Evolutionary conservation across 2,329 filamentous ascomycete genomes (phyloP).

Genomic region (Talaromyces sp.): DNA sequence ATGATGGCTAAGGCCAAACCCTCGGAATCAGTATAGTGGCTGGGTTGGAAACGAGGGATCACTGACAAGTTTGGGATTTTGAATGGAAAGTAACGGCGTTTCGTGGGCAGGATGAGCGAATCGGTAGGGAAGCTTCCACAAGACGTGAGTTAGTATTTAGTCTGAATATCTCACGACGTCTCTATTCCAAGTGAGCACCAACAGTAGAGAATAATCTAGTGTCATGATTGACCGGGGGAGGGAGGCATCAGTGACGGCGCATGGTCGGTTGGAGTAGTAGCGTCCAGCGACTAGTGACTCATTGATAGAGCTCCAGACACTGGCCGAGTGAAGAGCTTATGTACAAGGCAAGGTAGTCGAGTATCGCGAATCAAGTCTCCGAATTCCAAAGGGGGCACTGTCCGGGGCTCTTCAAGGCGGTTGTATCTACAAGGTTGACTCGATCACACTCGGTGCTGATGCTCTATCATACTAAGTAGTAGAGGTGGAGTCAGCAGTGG

Average conservation of each 20-base stretch:
- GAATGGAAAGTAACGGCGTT: conserved; percentile 65
- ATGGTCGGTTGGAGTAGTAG: conserved; percentile 27
- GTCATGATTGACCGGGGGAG: conserved; percentile 36
- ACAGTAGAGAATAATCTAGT: conserved; percentile 41
- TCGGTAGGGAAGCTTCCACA: conserved; percentile 64
- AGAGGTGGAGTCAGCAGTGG: conserved; percentile 5
- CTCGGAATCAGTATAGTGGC: conserved; percentile 17
- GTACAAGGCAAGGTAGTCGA: not conserved
- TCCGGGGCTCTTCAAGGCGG: not conserved
- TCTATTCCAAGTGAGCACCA: conserved; percentile 20
- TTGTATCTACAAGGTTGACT: not conserved
- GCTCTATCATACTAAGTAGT: not conserved
- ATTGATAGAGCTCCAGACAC: not conserved
- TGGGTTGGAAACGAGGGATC: conserved; percentile 4
- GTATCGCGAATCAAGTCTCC: not conserved
- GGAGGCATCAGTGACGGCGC: conserved; percentile 29
- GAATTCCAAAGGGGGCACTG: not conserved
- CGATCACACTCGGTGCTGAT: not conserved
- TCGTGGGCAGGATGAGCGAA: conserved; percentile 57
- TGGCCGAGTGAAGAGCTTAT: not conserved
- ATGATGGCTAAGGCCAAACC: conserved; percentile 34
- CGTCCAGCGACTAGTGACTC: not conserved
- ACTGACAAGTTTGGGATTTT: conserved; percentile 64
- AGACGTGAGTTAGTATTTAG: conserved; percentile 9
- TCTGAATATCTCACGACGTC: not conserved